Percentiles rank a stretch among this genome's conserved stretches.
These are phyloP conservation scores for Monosporascus sp. DNA, from an alignment of 2,329 filamentous ascomycete genomes.

Conservation along the genomic window DNA sequence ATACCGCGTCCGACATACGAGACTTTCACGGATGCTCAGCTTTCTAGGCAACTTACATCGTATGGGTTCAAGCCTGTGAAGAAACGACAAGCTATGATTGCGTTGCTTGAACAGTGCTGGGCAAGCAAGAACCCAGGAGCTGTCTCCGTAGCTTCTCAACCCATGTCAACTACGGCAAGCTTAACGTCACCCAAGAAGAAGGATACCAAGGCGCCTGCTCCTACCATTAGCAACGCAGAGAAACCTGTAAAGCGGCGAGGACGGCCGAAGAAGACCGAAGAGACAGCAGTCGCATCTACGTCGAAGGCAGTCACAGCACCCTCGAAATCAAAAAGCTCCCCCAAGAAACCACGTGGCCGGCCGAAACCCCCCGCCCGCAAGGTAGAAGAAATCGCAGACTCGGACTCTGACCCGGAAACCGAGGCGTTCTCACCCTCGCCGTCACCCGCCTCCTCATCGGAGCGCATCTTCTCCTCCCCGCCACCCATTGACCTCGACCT, in stretches of 20 bases:
- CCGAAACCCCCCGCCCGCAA: constrained; percentile 21
- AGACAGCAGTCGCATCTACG: constrained; percentile 3
- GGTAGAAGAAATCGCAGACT: constrained; percentile 47
- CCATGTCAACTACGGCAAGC: constrained; percentile 17
- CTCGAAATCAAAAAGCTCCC: background rate
- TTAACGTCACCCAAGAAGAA: constrained; percentile 11
- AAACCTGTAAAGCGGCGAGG: constrained; percentile 34
- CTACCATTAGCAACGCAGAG: background rate
- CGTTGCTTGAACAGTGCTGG: constrained; percentile 67
- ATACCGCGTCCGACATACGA: constrained; percentile 50
- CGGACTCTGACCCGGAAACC: constrained; percentile 48
- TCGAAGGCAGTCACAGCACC: background rate
- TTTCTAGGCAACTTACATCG: constrained; percentile 55
- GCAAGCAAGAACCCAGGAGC: constrained; percentile 44
- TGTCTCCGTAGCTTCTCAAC: constrained; percentile 3
- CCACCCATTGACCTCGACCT: constrained; percentile 39
- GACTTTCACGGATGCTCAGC: constrained; percentile 55
- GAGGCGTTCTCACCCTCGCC: constrained; percentile 14
- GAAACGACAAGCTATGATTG: constrained; percentile 63
- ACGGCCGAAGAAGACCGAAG: constrained; percentile 34
- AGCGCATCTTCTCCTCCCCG: constrained; percentile 40
- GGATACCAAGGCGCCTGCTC: background rate
- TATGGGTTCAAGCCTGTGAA: constrained; percentile 73
- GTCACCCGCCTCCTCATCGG: constrained; percentile 30
- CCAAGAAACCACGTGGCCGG: constrained; percentile 20